Base-by-base conservation (phyloP, 768 basidiomycete species). In the Mycena amicta region DNA sequence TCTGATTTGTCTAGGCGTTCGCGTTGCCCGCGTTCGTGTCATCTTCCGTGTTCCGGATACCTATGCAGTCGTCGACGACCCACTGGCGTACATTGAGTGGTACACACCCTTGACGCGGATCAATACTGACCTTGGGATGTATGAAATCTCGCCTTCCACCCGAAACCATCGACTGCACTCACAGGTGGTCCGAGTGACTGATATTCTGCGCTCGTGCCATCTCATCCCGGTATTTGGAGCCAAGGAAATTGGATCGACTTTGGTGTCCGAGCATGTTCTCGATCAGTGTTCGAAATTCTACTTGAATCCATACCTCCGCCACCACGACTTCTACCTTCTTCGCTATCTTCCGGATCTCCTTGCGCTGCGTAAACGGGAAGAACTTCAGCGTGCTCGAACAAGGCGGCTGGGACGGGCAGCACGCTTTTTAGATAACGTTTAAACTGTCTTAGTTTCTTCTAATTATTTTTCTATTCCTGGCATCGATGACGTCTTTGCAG, bases 291-390 rank as follows among this genome's bases (percentile, higher is more conserved):
- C 43, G 1, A 41, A 62, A n/a, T 71, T 74, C 46, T 72, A 67
- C 53, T 59, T 73, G 0, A 74, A 72, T 50, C 67, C 69, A 3
- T 74, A 74, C 64, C 62, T 74, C 28, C 61, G 65, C 0, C 69
- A 70, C 37, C 56, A 56, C n/a, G 69, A 72, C 43, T 74, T 74
- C 31, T 68, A 53, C 28, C 51, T 61, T 5, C 57, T 74, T 20
- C 62, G 61, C 23, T 68, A 66, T 54, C 53, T 64, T 13, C 30
- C 62, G 4, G 55, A n/a, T n/a, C 3, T 50, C 5, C 31, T 30
- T 20, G 29, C 45, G 6, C 15, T 33, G 16, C 46, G 33, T 28
- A 37, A 27, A 33, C 23, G 4, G 2, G 55, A 8, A 28, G 47
- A 50, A 26, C 28, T 39, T 13, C 47, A 46, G 18, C 26, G 47